These are phyloP conservation scores for Apiotrichum laibachii DNA, from an alignment of 1,284 basidiomycete genomes.

Conservation along the genomic window DNA sequence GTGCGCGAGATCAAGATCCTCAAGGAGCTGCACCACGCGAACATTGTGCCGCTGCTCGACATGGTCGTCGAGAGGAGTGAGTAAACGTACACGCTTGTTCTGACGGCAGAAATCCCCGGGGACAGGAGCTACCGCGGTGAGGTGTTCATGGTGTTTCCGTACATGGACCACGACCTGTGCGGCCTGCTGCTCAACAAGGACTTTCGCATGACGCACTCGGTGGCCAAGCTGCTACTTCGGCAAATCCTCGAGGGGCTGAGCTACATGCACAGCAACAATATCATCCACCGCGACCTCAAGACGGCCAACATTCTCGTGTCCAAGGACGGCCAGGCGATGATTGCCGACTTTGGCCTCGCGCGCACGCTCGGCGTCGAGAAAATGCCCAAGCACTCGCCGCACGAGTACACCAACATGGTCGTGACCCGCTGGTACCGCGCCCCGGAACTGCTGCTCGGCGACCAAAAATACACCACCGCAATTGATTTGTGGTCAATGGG, in stretches of 20 bases:
- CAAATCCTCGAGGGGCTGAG: constrained; percentile 92
- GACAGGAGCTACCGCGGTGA: constrained; percentile 54
- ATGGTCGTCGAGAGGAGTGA: constrained; percentile 66
- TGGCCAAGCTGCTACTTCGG: constrained; percentile 94
- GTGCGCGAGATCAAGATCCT: constrained; percentile 97
- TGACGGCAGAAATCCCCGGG: constrained; percentile 24
- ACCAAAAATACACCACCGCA: constrained; percentile 83
- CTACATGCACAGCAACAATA: constrained; percentile 91
- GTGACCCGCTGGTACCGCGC: constrained; percentile 99
- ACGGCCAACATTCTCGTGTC: constrained; percentile 94
- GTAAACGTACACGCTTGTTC: constrained; percentile 12
- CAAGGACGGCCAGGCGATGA: constrained; percentile 75
- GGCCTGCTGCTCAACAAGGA: constrained; percentile 87
- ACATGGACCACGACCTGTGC: constrained; percentile 98
- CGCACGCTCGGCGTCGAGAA: constrained; percentile 54
- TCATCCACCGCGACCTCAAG: constrained; percentile 98
- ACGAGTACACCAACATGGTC: constrained; percentile 91
- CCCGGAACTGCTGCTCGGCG: constrained; percentile 88
- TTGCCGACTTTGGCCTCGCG: constrained; percentile 96
- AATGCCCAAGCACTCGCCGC: constrained; percentile 50
- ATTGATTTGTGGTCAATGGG: constrained; percentile 99
- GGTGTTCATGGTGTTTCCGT: constrained; percentile 96
- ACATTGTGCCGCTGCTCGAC: constrained; percentile 83
- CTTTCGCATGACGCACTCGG: constrained; percentile 72
- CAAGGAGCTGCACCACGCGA: constrained; percentile 80